Conservation (phyloP, 2,329 filamentous ascomycete species). For the Botrytis sinoallii region DNA sequence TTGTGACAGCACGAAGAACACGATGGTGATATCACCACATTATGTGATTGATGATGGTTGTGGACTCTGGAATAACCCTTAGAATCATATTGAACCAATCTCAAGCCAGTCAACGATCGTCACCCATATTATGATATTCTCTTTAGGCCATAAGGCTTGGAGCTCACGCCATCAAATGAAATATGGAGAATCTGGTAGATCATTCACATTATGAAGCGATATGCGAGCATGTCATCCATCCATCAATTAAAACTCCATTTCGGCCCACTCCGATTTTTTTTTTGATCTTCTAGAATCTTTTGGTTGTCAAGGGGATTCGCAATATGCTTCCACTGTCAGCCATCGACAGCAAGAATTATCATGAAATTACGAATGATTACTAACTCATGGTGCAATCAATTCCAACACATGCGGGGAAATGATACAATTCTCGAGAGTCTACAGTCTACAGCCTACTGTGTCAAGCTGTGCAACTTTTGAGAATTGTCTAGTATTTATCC, state of each 20-base stretch:
- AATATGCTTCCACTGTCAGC: neutral
- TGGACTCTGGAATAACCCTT: neutral
- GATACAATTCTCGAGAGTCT: neutral
- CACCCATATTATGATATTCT: neutral
- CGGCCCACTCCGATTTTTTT: slow-evolving; percentile 10
- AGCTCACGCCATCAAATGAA: slow-evolving; percentile 16
- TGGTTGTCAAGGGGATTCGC: slow-evolving; percentile 3
- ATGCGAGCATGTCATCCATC: neutral
- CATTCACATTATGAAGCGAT: neutral
- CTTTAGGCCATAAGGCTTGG: neutral
- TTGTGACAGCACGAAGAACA: neutral
- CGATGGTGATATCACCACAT: slow-evolving; percentile 6
- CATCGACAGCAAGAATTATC: neutral
- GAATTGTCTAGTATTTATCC: neutral
- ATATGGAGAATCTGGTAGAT: slow-evolving; percentile 13
- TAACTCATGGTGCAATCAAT: slow-evolving; percentile 2
- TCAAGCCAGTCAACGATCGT: neutral
- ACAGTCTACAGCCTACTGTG: no score
- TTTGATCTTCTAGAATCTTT: neutral
- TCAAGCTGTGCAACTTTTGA: neutral
- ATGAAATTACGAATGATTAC: neutral
- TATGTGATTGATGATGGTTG: neutral
- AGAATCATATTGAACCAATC: neutral
- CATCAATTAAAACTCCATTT: neutral
- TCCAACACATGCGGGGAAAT: slow-evolving; percentile 2